Evolutionary conservation across 2,329 filamentous ascomycete genomes (phyloP).

Genomic region (Exophiala oligosperma): DNA sequence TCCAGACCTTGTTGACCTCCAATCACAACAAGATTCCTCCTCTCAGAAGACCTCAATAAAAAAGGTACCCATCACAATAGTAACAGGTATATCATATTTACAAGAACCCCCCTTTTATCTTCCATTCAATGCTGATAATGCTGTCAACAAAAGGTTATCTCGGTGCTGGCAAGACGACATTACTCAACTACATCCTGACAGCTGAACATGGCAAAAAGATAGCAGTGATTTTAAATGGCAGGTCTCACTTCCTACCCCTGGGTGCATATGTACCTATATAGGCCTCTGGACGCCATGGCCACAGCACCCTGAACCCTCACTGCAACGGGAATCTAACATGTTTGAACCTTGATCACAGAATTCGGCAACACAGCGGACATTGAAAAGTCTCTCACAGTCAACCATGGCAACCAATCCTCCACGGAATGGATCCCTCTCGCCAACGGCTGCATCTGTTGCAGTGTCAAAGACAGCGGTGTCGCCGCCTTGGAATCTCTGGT

Average conservation of each 20-base stretch:
- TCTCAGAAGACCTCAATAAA: conserved; percentile 26
- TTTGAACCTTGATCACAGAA: conserved; percentile 49
- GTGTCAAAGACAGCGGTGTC: conserved; percentile 93
- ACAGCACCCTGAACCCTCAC: neutral
- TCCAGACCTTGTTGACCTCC: conserved; percentile 44
- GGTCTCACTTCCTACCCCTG: conserved; percentile 30
- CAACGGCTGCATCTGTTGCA: conserved; percentile 97
- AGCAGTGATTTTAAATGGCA: conserved; percentile 92
- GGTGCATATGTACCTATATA: neutral
- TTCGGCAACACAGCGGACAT: conserved; percentile 89
- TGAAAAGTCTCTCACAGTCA: conserved; percentile 92
- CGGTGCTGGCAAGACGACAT: conserved; percentile 90
- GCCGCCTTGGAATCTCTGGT: conserved; percentile 94
- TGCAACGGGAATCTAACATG: conserved; percentile 23
- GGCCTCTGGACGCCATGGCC: neutral
- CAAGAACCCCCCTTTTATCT: neutral
- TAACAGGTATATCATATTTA: conserved; percentile 44
- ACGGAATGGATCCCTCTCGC: conserved; percentile 95
- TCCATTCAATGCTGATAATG: conserved; percentile 10
- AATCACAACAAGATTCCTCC: conserved; percentile 11
- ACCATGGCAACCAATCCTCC: conserved; percentile 75
- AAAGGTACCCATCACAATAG: conserved; percentile 52
- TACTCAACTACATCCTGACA: conserved; percentile 93
- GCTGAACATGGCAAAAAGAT: conserved; percentile 97
- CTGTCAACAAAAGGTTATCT: conserved; percentile 69